phyloP scores from a whole-genome alignment of 371 early-diverging fungal genomes.

The Furculomyces boomerangus region DNA sequence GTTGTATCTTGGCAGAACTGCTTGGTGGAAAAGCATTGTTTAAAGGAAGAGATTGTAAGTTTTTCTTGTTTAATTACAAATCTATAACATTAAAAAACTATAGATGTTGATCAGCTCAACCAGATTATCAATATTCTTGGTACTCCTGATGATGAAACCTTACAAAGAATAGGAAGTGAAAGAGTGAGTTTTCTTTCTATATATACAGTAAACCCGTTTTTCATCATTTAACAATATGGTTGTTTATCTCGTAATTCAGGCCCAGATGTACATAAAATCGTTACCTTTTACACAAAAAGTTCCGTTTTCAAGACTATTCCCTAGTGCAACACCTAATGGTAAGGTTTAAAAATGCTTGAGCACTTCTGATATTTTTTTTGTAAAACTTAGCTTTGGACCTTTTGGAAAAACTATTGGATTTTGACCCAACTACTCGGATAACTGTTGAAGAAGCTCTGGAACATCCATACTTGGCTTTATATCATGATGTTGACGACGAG shows the following conservation, averaged over 20 bases:
- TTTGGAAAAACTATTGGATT: slow-evolving; percentile 79
- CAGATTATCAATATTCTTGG: slow-evolving; percentile 93
- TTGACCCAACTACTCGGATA: slow-evolving; percentile 85
- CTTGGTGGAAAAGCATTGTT: slow-evolving; percentile 76
- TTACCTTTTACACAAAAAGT: slow-evolving; percentile 76
- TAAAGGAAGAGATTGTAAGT: slow-evolving; percentile 72
- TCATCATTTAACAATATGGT: neutral
- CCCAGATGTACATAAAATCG: slow-evolving; percentile 87
- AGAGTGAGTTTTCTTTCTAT: slow-evolving; percentile 5
- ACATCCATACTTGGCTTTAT: slow-evolving; percentile 77
- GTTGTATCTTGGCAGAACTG: slow-evolving; percentile 95
- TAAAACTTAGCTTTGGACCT: slow-evolving; percentile 51
- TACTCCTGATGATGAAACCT: slow-evolving; percentile 89
- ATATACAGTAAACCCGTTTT: no score
- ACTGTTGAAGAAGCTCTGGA: slow-evolving; percentile 81
- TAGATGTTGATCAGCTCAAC: slow-evolving; percentile 92
- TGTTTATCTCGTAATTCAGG: slow-evolving; percentile 26
- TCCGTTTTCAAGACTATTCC: slow-evolving; percentile 68
- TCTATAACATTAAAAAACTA: no score
- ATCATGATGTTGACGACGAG: slow-evolving; percentile 71
- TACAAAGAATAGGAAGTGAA: slow-evolving; percentile 46
- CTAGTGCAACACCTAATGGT: slow-evolving; percentile 38
- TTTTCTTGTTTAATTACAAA: slow-evolving; percentile 5
- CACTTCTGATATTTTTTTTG: neutral
- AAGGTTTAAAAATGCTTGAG: slow-evolving; percentile 1